Conservation (phyloP, 2,329 filamentous ascomycete genomes). For the Capronia epimyces region DNA sequence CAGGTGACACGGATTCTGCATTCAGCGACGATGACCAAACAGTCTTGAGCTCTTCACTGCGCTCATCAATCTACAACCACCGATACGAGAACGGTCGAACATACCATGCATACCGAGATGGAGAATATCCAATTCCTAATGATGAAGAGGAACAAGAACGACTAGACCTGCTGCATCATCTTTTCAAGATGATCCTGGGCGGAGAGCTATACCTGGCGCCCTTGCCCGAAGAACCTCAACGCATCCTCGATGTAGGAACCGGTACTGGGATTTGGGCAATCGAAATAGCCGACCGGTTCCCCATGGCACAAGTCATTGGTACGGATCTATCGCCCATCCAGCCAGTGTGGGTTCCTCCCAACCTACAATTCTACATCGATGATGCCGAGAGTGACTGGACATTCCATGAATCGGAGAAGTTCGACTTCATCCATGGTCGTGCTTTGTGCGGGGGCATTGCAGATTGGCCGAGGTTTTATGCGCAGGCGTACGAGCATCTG, state of each 20-base stretch:
- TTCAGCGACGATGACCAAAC: constrained; percentile 10
- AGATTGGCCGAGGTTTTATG: constrained; percentile 47
- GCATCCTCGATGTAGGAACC: constrained; percentile 35
- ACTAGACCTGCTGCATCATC: constrained; percentile 32
- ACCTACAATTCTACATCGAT: constrained; percentile 35
- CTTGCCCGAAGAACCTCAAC: constrained; percentile 27
- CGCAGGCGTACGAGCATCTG: constrained; percentile 24
- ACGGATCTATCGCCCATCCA: constrained; percentile 39
- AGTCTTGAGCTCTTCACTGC: constrained; percentile 9
- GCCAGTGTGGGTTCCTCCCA: constrained; percentile 39
- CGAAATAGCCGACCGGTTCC: constrained; percentile 32
- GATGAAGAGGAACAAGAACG: constrained; percentile 30
- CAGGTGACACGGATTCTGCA: constrained; percentile 8
- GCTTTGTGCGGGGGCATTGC: constrained; percentile 53
- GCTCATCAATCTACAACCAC: constrained; percentile 16
- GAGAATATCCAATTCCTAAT: constrained; percentile 38
- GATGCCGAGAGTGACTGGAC: constrained; percentile 36
- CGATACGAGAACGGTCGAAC: constrained; percentile 40
- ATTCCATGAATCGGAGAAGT: constrained; percentile 33
- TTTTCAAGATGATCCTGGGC: constrained; percentile 34
- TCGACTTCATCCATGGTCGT: constrained; percentile 39
- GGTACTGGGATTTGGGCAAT: constrained; percentile 38
- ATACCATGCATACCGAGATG: constrained; percentile 38
- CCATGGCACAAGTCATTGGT: constrained; percentile 33
- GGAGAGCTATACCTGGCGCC: constrained; percentile 32